A percentile compares a stretch with the other conserved stretches of the same genome.
Evolutionary conservation across 345 rosid genomes (phyloP).

Genomic region (Capsella bursapastoris): DNA sequence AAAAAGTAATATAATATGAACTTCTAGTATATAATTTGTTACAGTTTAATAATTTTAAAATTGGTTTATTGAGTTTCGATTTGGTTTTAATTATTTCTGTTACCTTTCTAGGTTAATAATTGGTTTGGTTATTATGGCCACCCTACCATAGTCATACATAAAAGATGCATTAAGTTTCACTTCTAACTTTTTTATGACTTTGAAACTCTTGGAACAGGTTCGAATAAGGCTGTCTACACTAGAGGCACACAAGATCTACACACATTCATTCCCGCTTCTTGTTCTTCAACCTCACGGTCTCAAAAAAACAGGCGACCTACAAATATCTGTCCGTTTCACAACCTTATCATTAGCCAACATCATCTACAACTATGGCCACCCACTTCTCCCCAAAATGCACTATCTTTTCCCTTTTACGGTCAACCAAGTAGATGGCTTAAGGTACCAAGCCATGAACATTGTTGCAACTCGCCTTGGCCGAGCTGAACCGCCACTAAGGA

Average conservation of each 20-base stretch:
- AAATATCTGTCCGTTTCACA: conserved; percentile 68
- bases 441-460: conserved; percentile 84
- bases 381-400: conserved; percentile 90
- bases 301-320: conserved; percentile 84
- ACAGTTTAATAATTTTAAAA: background rate
- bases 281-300: conserved; percentile 70
- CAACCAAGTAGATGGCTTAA: conserved; percentile 71
- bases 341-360: conserved; percentile 68
- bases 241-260: conserved; percentile 74
- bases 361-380: conserved; percentile 64
- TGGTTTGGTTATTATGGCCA: background rate
- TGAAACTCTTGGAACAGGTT: conserved; percentile 27
- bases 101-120: no score
- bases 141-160: background rate
- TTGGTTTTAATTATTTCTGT: background rate
- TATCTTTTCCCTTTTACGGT: conserved; percentile 79
- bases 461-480: conserved; percentile 75
- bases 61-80: background rate
- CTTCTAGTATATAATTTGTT: background rate
- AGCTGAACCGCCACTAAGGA: conserved; percentile 85
- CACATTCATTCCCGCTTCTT: conserved; percentile 78
- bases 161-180: background rate
- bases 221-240: conserved; percentile 72
- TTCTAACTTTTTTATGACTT: background rate
- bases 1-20: background rate